Evolutionary conservation across 140 eudicot species (phyloP).

Genomic region (Senecio squalidus): DNA sequence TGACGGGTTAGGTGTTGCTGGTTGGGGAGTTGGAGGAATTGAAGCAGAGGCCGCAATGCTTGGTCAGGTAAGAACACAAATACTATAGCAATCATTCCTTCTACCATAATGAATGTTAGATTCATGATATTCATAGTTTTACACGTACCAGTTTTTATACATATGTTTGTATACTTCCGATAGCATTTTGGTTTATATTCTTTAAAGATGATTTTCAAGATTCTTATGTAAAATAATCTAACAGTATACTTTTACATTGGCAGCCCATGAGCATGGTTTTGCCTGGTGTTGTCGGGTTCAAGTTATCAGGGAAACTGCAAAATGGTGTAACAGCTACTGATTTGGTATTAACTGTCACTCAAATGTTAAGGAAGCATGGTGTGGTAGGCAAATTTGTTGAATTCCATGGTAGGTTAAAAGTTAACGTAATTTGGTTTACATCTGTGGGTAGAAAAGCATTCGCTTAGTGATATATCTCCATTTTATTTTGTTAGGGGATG

Average conservation of each 20-base stretch:
- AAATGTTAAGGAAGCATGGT: conserved; percentile 96
- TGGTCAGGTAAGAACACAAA: conserved; percentile 67
- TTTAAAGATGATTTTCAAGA: conserved; percentile 4
- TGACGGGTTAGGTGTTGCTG: conserved; percentile 99
- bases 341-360: conserved; percentile 94
- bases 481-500: conserved; percentile 51
- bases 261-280: conserved; percentile 99
- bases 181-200: not conserved
- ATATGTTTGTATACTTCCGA: too few species aligned
- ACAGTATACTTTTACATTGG: conserved; percentile 16
- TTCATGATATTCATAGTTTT: not conserved
- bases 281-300: conserved; percentile 99
- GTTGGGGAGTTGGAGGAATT: conserved; percentile 99
- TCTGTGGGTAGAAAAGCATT: not conserved
- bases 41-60: conserved; percentile 99
- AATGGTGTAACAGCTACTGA: conserved; percentile 99
- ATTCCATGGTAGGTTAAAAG: conserved; percentile 63
- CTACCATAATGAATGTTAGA: not conserved
- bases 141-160: too few species aligned
- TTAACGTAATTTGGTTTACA: conserved; percentile 1
- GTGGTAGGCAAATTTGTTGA: conserved; percentile 99
- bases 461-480: not conserved
- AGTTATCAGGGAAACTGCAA: conserved; percentile 75
- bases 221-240: conserved; percentile 11
- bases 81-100: not conserved